Evolutionary conservation across 495 filamentous ascomycete species (phyloP).

Genomic region (Hypoxylon cercidicola): DNA sequence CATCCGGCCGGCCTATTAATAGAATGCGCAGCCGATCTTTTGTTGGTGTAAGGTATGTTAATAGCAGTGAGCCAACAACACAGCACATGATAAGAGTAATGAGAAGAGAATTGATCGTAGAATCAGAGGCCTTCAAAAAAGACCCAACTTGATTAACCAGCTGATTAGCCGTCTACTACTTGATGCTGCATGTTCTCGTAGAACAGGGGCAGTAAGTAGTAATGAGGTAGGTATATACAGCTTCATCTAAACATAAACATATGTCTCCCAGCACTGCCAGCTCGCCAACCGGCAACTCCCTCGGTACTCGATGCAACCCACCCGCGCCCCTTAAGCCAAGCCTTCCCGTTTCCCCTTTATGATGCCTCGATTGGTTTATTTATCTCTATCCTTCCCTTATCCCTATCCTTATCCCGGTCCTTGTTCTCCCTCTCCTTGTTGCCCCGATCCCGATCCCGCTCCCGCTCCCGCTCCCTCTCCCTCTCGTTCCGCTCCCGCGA

Average conservation of each 20-base stretch:
- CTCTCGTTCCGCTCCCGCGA: constrained; percentile 26
- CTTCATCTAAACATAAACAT: constrained; percentile 20
- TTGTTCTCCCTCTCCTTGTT: constrained; percentile 23
- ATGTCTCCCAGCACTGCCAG: background rate
- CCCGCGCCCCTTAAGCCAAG: background rate
- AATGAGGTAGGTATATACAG: constrained; percentile 25
- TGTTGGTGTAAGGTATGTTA: no score
- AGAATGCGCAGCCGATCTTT: no score
- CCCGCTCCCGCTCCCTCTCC: constrained; percentile 21
- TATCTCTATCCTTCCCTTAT: constrained; percentile 37
- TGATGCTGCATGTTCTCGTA: constrained; percentile 7
- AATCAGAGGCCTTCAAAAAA: background rate
- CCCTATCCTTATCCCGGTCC: constrained; percentile 28
- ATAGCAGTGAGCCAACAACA: no score
- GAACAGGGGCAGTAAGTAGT: constrained; percentile 4
- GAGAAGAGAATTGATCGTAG: background rate
- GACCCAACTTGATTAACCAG: constrained; percentile 7
- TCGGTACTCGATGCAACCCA: constrained; percentile 5
- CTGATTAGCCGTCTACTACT: constrained; percentile 8
- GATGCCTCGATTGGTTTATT: background rate
- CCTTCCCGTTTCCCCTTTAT: constrained; percentile 4
- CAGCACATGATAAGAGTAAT: no score
- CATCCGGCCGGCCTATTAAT: no score
- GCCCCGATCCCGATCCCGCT: constrained; percentile 17
- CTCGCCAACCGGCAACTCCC: constrained; percentile 1